Base-by-base conservation (phyloP, 352 stramenopile species). In the Labyrinthula sp. region DNA sequence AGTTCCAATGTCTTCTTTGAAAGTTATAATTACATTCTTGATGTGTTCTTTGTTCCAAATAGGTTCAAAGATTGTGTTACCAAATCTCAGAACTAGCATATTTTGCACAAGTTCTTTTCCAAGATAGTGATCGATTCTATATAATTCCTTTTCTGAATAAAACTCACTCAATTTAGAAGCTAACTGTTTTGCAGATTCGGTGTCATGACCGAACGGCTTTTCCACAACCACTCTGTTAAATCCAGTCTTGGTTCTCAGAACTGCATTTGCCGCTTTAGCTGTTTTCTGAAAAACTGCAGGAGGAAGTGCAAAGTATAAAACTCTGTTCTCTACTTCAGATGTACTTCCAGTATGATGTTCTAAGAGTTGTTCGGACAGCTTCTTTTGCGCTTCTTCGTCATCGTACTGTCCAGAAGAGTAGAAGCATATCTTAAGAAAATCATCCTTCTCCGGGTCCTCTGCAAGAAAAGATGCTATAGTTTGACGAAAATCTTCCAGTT, bases 91-190 rank as follows among this genome's bases (percentile, higher is more conserved):
- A 7, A 92, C 66, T 18, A 93, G 68, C 29, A 97, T 59, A 63
- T 96, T 96, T 62, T 96, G 82, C 31, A 95, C 85, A 73, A 96
- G 92, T 60, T 95, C 86, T 63, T 95, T 97, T 12, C 59, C 59
- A 4, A 89, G 59, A 54, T 88, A 89, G 61, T 89, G 77, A 58
- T 89, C 77, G 38, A 89, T 88, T 48, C 77, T 75, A 62, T 87
- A 86, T 40, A 83, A 74, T 24, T 67, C 62, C n/a, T 64, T 34
- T n/a, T 69, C 58, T 23, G 88, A 77, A 5, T 62, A 40, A 55
- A 88, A 85, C 37, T 91, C 65, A 1, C 66, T 60, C 58, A 95
- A 74, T 37, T 82, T 73, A 33, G 59, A 36, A 31, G 83, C 74
- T 7, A 95, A 69, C 48, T 90, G 67, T 54, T 81, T 68, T 58